Conservation (phyloP, 1,284 basidiomycete species). For the Cryptococcus depauperatus region DNA sequence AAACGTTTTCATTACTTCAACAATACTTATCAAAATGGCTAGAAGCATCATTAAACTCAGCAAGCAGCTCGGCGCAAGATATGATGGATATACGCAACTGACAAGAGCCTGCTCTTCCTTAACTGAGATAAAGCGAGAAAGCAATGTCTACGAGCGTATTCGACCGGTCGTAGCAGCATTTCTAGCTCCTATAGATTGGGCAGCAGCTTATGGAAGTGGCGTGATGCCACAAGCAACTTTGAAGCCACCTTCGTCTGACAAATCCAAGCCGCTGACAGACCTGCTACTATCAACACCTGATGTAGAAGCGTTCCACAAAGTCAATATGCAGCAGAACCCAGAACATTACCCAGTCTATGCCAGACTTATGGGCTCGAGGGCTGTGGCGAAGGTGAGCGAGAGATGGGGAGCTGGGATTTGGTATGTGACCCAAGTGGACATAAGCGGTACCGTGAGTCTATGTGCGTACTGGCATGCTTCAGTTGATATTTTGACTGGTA, state of each 20-base stretch:
- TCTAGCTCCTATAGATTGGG: slow-evolving; percentile 35
- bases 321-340: slow-evolving; percentile 85
- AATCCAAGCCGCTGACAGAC: slow-evolving; percentile 70
- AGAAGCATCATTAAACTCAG: too few species aligned
- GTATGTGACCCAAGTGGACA: slow-evolving; percentile 86
- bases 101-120: background rate
- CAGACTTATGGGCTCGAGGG: slow-evolving; percentile 62
- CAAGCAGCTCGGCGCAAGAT: too few species aligned
- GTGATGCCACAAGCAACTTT: slow-evolving; percentile 37
- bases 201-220: slow-evolving; percentile 44
- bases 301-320: slow-evolving; percentile 83
- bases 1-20: too few species aligned
- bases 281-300: slow-evolving; percentile 93
- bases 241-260: background rate
- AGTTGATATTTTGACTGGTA: slow-evolving; percentile 38
- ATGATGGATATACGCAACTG: background rate
- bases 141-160: slow-evolving; percentile 10
- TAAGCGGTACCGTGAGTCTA: slow-evolving; percentile 67
- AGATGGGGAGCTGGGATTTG: slow-evolving; percentile 75
- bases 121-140: background rate
- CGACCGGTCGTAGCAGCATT: slow-evolving; percentile 34
- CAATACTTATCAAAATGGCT: too few species aligned
- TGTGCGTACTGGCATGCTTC: background rate
- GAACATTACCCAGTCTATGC: slow-evolving; percentile 82
- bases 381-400: slow-evolving; percentile 69